Evolutionary conservation across 768 basidiomycete genomes (phyloP).

Genomic region (Tylopilus vinaceipallidus): DNA sequence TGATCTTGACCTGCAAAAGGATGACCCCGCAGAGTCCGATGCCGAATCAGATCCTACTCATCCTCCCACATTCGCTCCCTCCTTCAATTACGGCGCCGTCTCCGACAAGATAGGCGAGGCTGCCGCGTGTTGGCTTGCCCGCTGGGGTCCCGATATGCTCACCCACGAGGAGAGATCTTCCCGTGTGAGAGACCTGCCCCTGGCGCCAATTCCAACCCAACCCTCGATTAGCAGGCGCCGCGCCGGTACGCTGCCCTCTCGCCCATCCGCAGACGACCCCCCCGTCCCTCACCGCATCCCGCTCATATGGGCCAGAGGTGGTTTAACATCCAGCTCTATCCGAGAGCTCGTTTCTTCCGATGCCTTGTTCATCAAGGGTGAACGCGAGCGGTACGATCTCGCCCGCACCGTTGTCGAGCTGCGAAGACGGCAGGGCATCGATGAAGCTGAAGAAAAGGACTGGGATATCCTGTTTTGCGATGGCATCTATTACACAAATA

Average conservation of each 20-base stretch:
- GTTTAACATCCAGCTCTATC: conserved; percentile 72
- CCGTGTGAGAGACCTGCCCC: conserved; percentile 13
- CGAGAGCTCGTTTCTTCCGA: conserved; percentile 74
- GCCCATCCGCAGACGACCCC: conserved; percentile 16
- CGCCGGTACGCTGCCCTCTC: conserved; percentile 29
- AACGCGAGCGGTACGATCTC: conserved; percentile 78
- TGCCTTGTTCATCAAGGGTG: conserved; percentile 73
- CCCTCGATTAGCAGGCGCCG: conserved; percentile 23
- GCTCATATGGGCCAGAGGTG: conserved; percentile 70
- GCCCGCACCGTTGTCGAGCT: conserved; percentile 76
- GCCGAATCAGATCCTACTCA: conserved; percentile 27
- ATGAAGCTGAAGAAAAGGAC: conserved; percentile 63
- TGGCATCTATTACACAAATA: conserved; percentile 84
- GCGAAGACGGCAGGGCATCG: conserved; percentile 52
- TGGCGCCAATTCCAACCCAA: conserved; percentile 19
- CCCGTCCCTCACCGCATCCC: conserved; percentile 35
- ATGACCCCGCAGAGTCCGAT: conserved; percentile 36
- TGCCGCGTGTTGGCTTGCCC: conserved; percentile 79
- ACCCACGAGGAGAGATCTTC: conserved; percentile 48
- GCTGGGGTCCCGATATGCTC: conserved; percentile 86
- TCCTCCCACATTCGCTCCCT: conserved; percentile 28
- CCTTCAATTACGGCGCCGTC: conserved; percentile 80
- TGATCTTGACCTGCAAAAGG: conserved; percentile 35
- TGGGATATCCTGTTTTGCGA: conserved; percentile 69
- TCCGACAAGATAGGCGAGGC: conserved; percentile 92